These are phyloP conservation scores for Paramyrothecium roridum DNA, from an alignment of 2,329 filamentous ascomycete species.

Conservation along the genomic window DNA sequence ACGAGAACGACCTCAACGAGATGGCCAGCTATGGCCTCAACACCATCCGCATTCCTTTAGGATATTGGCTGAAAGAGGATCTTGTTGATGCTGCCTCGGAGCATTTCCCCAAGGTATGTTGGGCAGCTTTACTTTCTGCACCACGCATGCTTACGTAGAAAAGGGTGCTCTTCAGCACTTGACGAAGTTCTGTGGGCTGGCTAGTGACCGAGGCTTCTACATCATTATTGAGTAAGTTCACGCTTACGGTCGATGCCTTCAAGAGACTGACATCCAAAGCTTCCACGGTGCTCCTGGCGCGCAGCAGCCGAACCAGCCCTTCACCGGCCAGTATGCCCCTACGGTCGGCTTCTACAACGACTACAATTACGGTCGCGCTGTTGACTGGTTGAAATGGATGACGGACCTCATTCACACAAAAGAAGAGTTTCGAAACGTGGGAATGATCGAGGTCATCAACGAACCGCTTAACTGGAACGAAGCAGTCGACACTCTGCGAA, in stretches of 20 bases:
- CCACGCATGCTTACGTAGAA: not conserved
- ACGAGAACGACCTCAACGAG: constrained; percentile 41
- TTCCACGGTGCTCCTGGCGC: constrained; percentile 50
- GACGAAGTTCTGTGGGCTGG: constrained; percentile 42
- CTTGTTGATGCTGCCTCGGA: constrained; percentile 43
- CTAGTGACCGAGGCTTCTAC: constrained; percentile 45
- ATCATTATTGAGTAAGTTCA: constrained; percentile 43
- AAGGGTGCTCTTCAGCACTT: constrained; percentile 41
- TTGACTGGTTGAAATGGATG: constrained; percentile 54
- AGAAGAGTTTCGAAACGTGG: constrained; percentile 48
- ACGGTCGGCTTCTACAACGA: constrained; percentile 51
- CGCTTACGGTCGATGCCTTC: too few species aligned
- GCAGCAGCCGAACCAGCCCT: constrained; percentile 40
- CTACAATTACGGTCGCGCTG: constrained; percentile 53
- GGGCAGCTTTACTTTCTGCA: not conserved
- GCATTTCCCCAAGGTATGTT: constrained; percentile 38
- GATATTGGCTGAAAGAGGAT: constrained; percentile 52
- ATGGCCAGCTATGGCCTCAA: constrained; percentile 50
- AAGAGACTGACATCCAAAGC: constrained; percentile 3
- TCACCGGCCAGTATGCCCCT: constrained; percentile 36
- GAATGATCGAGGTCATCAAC: constrained; percentile 51
- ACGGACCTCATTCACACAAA: constrained; percentile 47
- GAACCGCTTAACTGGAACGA: constrained; percentile 16
- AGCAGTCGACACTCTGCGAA: constrained; percentile 13
- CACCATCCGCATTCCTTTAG: constrained; percentile 51